Base-by-base conservation (phyloP, 2,329 filamentous ascomycete genomes). In the Niveomyces coronatus region DNA sequence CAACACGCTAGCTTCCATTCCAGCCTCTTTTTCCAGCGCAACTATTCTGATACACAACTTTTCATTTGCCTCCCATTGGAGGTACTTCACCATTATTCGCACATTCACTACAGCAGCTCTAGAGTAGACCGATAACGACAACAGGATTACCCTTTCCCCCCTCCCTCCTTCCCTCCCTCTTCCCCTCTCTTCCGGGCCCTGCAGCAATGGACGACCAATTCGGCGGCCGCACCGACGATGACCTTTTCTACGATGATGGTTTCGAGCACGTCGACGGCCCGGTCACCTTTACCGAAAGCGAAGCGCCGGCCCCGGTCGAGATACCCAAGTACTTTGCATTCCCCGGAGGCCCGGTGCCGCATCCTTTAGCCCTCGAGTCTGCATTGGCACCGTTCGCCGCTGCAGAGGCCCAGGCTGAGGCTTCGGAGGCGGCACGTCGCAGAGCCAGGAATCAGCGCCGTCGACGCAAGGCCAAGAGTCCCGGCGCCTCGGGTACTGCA, bases 171-270 rank as follows among this genome's bases (percentile, higher is more conserved):
- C 23, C 23, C 23, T 8, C 23, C 23, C 8, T 26, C 13, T 26
- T 26, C 23, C 23, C 23, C 13, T 9, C 9, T 26, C 23, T 26
- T 8, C 23, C 23, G 23, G 23, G 8, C 27, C 15, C 9, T 28
- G 13, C 33, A 9, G 16, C 29, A 44, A 76, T 76, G 73, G 72
- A 76, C 16, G 73, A 77, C 46, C 73, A 77, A 49, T 77, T 76
- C 47, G 66, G 68, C 42, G 73, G 72, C 33, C 65, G 74, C 15
- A 77, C 74, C 31, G 74, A 78, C 49, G 74, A 78, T 47, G 74
- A 76, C 50, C 64, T 78, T 42, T 78, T 78, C 51, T 68, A 70
- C 43, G 74, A 78, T 47, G 74, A 78, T 48, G 74, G 78, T 49
- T 75, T 77, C 42, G 74, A 77, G 53, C 72, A 71, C 7, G 64